Base-by-base conservation (phyloP, 2,329 filamentous ascomycete species). In the Leptosphaerulina australis region DNA sequence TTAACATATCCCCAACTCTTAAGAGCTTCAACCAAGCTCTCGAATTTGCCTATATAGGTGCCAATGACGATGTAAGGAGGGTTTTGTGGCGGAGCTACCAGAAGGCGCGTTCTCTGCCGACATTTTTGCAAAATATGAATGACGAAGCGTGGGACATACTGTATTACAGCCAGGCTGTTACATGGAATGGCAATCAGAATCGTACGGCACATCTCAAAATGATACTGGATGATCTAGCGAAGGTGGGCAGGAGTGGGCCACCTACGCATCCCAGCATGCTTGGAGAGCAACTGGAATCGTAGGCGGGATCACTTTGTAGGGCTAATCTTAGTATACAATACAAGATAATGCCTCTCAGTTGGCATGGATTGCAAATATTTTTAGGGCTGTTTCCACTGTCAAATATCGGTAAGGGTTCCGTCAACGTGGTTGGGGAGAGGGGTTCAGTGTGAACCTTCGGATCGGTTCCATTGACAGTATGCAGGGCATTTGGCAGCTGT, bases 141-240 rank as follows among this genome's bases (percentile, higher is more conserved):
- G 64, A 70, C 15, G 67, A 72, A 25, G 67, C 68, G 3, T 74
- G 71, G 71, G 71, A 74, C 34, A 64, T 74, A 6, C 25, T 74
- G 33, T 74, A 69, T 43, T 73, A 73, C 31, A 69, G 63, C 1
- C 71, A 74, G 39, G 70, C 70, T 2, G 69, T 72, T 5, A 70
- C 61, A 7, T 73, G 70, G 70, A 39, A 53, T 1, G 56, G 58
- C 1, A 73, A 73, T 45, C 62, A 67, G 37, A 72, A 70, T 28
- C 56, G 69, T 5, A 56, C 65, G 25, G 44, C 58, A 18, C 69
- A 72, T 58, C 41, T 73, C 34, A 50, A 45, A 18, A 38, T 64
- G 31, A 18, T 74, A 22, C 44, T 71, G 36, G 33, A 36, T 0
- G 71, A 74, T 47, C 44, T 74, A 47, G 46, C 53, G 26, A 66